phyloP scores from a whole-genome alignment of 208 protist species.

The Borovskyia barvae region DNA sequence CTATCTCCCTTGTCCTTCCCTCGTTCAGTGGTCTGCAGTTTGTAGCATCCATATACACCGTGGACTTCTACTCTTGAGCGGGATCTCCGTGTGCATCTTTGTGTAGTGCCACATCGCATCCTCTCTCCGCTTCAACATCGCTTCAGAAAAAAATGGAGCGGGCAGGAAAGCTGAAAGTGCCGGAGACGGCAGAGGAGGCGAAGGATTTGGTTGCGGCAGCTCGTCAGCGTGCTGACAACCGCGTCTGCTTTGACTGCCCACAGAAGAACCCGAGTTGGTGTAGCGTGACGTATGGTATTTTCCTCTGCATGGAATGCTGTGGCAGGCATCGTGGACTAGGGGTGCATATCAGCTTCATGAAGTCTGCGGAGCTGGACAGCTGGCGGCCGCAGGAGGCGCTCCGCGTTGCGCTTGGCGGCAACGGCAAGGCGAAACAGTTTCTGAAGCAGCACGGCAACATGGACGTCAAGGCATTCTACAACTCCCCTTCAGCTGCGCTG shows the following conservation, averaged over 20 bases:
- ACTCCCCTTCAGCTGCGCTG: conserved; percentile 38
- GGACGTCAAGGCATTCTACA: conserved; percentile 75
- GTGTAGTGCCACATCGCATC: no score
- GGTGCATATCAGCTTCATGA: conserved; percentile 96
- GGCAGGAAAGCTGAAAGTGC: conserved; percentile 21
- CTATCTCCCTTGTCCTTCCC: no score
- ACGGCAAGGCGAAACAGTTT: conserved; percentile 68
- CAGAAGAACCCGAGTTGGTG: conserved; percentile 96
- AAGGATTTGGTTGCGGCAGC: conserved; percentile 65
- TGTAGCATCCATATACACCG: no score
- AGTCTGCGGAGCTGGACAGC: conserved; percentile 89
- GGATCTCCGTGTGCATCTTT: no score
- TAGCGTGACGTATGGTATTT: conserved; percentile 95
- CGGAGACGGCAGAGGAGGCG: conserved; percentile 67
- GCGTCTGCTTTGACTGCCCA: conserved; percentile 95
- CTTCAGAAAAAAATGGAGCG: conserved; percentile 16
- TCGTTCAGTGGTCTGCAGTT: no score
- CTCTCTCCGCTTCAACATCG: no score
- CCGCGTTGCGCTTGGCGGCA: conserved; percentile 90
- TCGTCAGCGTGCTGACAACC: conserved; percentile 77
- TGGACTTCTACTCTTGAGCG: no score
- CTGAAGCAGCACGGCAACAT: conserved; percentile 83
- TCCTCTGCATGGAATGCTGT: conserved; percentile 97
- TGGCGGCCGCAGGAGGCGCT: conserved; percentile 85
- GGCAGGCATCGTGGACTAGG: conserved; percentile 93